Evolutionary conservation across 2,329 filamentous ascomycete genomes (phyloP), one percentile per base, ranked within the genome.

Genomic region (Paracorniculantispora psalliotae): DNA sequence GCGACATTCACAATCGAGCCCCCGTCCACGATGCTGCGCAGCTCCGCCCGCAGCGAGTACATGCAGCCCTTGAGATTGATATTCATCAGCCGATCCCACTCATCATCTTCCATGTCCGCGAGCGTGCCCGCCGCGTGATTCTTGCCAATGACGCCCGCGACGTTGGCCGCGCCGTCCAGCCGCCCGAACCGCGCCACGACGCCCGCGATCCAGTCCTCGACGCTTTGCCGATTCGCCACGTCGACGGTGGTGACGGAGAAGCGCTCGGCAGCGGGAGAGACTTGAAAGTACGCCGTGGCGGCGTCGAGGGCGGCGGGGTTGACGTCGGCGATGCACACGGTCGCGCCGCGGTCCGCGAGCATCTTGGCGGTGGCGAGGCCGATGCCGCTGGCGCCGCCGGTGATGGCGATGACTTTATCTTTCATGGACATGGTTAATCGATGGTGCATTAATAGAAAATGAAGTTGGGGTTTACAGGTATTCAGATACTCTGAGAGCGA

Each of bases 1-100:
- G 79, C 74, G 28, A 81, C 74, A 66, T 83, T 86, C 57, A 87
- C 83, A 65, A 87, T 84, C 61, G 81, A 83, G 8, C 81, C 81
- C 1, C 79, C 76, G 37, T 71, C 63, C 28, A 59, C 63, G 51
- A 71, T 66, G 44, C 63, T 75, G 68, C 23, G 73, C 71, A 80
- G 70, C 68, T 78, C 69, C 33, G 76, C 77, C 41, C 79, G 72
- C 62, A 81, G 63, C 61, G 77, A 80, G 65, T 80, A 78, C 78
- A 81, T 80, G 43, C 72, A 75, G n/a, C 79, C 79, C 9, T 77
- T 80, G 56, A 81, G 65, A 60, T 81, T 81, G 47, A 80, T 71
- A 7, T 69, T 72, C 35, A 81, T 78, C 58, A 79, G 77, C 51
- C 70, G 73, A 49, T 80, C 66, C 79, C 79, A 81, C 57, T 79